These are phyloP conservation scores for Starmerella floricola DNA, from an alignment of 805 yeast species.

Conservation along the genomic window DNA sequence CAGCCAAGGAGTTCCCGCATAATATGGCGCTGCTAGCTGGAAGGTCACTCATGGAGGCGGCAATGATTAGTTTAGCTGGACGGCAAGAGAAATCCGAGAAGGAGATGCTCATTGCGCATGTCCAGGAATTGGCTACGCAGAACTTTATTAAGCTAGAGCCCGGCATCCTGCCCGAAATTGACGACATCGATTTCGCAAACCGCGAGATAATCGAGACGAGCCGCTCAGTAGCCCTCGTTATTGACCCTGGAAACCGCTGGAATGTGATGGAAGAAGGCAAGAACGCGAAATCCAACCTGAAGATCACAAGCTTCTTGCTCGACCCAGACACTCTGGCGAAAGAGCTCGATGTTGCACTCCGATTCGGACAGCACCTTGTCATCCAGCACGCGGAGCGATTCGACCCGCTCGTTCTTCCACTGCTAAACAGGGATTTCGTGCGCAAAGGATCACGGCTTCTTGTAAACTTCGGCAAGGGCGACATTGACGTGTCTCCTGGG, in stretches of 20 bases:
- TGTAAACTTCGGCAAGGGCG: constrained; percentile 47
- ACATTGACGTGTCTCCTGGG: constrained; percentile 53
- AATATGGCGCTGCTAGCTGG: constrained; percentile 46
- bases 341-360: constrained; percentile 62
- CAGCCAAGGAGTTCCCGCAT: constrained; percentile 40
- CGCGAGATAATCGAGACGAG: constrained; percentile 35
- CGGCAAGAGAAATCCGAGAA: constrained; percentile 41
- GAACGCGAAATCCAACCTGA: background rate
- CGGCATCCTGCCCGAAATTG: background rate
- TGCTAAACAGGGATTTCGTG: constrained; percentile 48
- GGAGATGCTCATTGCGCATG: constrained; percentile 23
- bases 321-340: constrained; percentile 49
- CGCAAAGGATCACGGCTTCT: constrained; percentile 59
- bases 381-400: constrained; percentile 69
- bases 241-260: constrained; percentile 50
- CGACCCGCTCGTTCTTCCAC: constrained; percentile 58
- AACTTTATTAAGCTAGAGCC: constrained; percentile 15
- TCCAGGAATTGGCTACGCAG: constrained; percentile 32
- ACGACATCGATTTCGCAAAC: background rate
- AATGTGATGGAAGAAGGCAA: background rate
- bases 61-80: constrained; percentile 53
- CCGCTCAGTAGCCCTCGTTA: constrained; percentile 41
- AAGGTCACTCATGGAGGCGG: constrained; percentile 50
- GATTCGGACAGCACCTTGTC: constrained; percentile 69
- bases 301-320: constrained; percentile 49